Evolutionary conservation across 2,329 filamentous ascomycete species (phyloP).

Genomic region (Fusarium cicatricum): DNA sequence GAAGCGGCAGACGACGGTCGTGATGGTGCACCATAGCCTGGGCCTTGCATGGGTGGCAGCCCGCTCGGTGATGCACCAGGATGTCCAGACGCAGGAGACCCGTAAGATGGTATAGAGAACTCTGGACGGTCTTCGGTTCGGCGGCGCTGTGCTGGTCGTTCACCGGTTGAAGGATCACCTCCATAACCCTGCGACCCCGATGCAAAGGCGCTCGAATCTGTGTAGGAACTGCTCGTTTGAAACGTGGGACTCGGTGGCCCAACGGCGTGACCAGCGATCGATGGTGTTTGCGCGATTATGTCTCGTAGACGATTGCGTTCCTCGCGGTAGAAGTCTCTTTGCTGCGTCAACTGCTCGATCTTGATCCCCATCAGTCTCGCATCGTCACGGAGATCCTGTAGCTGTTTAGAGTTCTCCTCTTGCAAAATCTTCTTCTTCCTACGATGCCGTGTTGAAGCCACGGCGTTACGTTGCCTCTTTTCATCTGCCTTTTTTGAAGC

Average conservation of each 20-base stretch:
- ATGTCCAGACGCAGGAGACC: constrained; percentile 41
- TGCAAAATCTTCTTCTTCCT: constrained; percentile 85
- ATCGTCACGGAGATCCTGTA: constrained; percentile 74
- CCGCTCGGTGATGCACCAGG: constrained; percentile 46
- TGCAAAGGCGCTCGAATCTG: constrained; percentile 49
- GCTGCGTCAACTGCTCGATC: constrained; percentile 53
- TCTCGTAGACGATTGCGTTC: constrained; percentile 77
- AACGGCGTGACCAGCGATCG: constrained; percentile 61
- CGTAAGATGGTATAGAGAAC: constrained; percentile 51
- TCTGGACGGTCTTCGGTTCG: constrained; percentile 59
- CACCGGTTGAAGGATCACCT: constrained; percentile 54
- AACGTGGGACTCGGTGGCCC: constrained; percentile 61
- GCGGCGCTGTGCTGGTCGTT: constrained; percentile 57
- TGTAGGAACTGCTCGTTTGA: constrained; percentile 47
- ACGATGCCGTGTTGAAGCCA: constrained; percentile 83
- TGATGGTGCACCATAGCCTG: constrained; percentile 49
- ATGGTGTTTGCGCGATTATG: constrained; percentile 68
- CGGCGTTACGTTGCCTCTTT: constrained; percentile 85
- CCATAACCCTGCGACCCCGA: constrained; percentile 47
- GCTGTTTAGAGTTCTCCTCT: constrained; percentile 72
- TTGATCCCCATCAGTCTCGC: constrained; percentile 69
- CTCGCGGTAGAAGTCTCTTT: constrained; percentile 73
- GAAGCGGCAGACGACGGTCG: constrained; percentile 51
- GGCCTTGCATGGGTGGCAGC: constrained; percentile 53
- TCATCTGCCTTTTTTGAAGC: constrained; percentile 85